Evolutionary conservation across 2,329 filamentous ascomycete species (phyloP).

Genomic region (Acrocalymma vagum): DNA sequence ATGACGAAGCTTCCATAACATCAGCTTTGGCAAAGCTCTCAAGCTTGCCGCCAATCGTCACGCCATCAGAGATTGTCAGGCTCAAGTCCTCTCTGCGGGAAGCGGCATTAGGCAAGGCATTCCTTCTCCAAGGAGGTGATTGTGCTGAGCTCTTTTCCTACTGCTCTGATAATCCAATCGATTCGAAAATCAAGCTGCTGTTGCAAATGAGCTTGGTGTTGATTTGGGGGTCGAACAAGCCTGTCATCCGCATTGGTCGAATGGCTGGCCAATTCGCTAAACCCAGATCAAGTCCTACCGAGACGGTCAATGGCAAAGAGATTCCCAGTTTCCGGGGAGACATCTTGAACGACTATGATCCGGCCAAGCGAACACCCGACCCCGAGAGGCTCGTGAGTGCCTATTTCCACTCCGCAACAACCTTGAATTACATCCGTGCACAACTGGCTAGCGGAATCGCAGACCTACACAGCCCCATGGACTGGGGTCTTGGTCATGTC

Average conservation of each 20-base stretch:
- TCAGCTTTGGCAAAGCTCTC: slow-evolving; percentile 71
- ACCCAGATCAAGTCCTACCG: slow-evolving; percentile 86
- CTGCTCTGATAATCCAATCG: slow-evolving; percentile 87
- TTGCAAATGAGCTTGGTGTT: slow-evolving; percentile 97
- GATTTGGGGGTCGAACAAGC: slow-evolving; percentile 84
- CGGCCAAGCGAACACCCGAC: slow-evolving; percentile 80
- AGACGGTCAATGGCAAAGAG: slow-evolving; percentile 79
- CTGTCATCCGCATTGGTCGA: slow-evolving; percentile 90
- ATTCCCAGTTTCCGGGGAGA: slow-evolving; percentile 94
- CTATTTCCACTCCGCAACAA: slow-evolving; percentile 95
- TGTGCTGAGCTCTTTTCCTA: slow-evolving; percentile 98
- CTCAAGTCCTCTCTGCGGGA: slow-evolving; percentile 82
- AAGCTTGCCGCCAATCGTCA: slow-evolving; percentile 79
- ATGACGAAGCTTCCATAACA: slow-evolving; percentile 66
- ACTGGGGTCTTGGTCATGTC: slow-evolving; percentile 95
- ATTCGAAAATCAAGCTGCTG: slow-evolving; percentile 95
- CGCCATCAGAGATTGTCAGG: slow-evolving; percentile 79
- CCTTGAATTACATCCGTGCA: slow-evolving; percentile 89
- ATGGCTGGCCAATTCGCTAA: slow-evolving; percentile 99
- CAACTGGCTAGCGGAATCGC: slow-evolving; percentile 88
- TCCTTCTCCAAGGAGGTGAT: slow-evolving; percentile 94
- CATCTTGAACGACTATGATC: slow-evolving; percentile 88
- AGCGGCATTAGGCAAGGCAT: slow-evolving; percentile 89
- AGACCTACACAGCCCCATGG: slow-evolving; percentile 89
- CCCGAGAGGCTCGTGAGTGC: slow-evolving; percentile 85